Conservation (phyloP, 192 early-diverging fungal species). For the Coemansia nantahalensis region DNA sequence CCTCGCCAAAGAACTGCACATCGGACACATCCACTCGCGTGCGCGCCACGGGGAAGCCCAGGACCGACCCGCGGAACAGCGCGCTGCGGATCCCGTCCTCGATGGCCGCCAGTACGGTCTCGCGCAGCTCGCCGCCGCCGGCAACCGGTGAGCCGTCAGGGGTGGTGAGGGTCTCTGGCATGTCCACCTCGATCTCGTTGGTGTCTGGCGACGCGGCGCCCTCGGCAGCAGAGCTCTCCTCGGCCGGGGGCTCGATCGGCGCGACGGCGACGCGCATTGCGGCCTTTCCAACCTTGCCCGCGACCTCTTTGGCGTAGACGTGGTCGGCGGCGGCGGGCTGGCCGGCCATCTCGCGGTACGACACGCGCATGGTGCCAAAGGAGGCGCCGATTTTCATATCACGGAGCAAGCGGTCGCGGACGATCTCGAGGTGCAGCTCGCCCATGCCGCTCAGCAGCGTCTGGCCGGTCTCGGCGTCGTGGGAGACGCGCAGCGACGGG, state of each 20-base stretch:
- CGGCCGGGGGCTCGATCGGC: conserved; percentile 20
- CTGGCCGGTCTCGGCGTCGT: conserved; percentile 85
- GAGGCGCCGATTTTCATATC: conserved; percentile 74
- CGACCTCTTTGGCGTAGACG: conserved; percentile 67
- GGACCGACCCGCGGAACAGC: conserved; percentile 69
- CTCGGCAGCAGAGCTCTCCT: too few species aligned
- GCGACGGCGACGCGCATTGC: conserved; percentile 57
- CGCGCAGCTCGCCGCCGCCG: conserved; percentile 1
- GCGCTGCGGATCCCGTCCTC: conserved; percentile 65
- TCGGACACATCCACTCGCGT: conserved; percentile 55
- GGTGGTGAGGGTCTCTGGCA: conserved; percentile 3
- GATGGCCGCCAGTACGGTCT: conserved; percentile 53
- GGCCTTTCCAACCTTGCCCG: conserved; percentile 65
- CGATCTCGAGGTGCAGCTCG: conserved; percentile 90
- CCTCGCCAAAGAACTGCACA: conserved; percentile 56
- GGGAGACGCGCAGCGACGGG: conserved; percentile 72
- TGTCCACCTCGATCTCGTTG: conserved; percentile 19
- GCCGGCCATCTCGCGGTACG: conserved; percentile 76
- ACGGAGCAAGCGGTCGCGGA: conserved; percentile 77
- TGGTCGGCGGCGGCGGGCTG: conserved; percentile 26
- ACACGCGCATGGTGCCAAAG: conserved; percentile 83
- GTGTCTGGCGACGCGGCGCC: not conserved
- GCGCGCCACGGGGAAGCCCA: conserved; percentile 74
- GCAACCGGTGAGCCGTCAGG: not conserved
- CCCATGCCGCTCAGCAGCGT: conserved; percentile 90